These are phyloP conservation scores for Elaphomyces granulatus DNA, from an alignment of 495 filamentous ascomycete species.

Conservation along the genomic window DNA sequence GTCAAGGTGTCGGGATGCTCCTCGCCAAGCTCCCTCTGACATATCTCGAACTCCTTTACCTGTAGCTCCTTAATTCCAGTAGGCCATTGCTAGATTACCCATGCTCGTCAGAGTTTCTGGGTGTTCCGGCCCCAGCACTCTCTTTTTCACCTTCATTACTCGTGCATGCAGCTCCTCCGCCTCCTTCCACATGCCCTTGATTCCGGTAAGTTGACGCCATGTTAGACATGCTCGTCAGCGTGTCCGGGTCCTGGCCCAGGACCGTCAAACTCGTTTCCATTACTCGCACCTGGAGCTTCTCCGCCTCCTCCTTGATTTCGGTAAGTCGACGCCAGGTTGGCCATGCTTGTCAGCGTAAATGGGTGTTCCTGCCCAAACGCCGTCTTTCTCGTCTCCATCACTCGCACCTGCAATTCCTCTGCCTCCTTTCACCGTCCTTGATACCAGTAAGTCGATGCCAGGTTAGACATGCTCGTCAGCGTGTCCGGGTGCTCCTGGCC, in stretches of 20 bases:
- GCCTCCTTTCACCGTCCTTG: slow-evolving; percentile 5
- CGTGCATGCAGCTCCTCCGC: slow-evolving; percentile 13
- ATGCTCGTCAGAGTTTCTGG: slow-evolving; percentile 23
- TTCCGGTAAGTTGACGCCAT: slow-evolving; percentile 15
- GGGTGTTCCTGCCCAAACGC: slow-evolving; percentile 1
- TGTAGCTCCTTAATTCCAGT: slow-evolving; percentile 1
- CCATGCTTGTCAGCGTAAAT: slow-evolving; percentile 12
- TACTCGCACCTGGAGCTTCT: slow-evolving; percentile 12
- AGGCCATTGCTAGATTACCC: slow-evolving; percentile 12
- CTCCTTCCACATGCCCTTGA: slow-evolving; percentile 14
- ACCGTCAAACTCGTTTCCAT: too few relatives aligned
- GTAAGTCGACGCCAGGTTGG: slow-evolving; percentile 11
- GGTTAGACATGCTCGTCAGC: slow-evolving; percentile 17
- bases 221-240: slow-evolving; percentile 16
- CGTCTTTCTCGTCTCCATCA: slow-evolving; percentile 5
- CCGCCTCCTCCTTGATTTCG: slow-evolving; percentile 16
- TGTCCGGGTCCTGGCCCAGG: too few relatives aligned
- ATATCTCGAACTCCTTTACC: slow-evolving; percentile 8
- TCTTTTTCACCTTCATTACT: slow-evolving; percentile 12
- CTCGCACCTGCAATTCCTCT: slow-evolving; percentile 2
- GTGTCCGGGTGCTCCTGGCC: slow-evolving; percentile 23
- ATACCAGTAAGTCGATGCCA: slow-evolving; percentile 7
- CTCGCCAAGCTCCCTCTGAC: slow-evolving; percentile 12
- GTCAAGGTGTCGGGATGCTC: slow-evolving; percentile 23
- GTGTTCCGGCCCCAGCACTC: slow-evolving; percentile 23